Conservation (phyloP, 2,329 filamentous ascomycete species). For the Penicillium digitatum region DNA sequence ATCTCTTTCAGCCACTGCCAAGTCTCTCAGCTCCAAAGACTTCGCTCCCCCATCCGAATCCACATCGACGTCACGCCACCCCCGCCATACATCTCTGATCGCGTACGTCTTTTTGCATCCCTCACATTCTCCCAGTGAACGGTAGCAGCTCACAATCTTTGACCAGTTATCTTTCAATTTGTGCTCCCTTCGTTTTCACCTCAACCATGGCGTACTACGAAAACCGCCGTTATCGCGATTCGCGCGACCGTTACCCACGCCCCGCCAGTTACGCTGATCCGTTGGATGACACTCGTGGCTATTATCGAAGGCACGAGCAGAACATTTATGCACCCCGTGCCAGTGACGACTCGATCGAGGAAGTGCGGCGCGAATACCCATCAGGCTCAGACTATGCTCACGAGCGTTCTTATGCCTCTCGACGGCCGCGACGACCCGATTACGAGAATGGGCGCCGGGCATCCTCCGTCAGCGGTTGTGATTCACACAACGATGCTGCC, state of each 20-base stretch:
- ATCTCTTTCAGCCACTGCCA: conserved; percentile 8
- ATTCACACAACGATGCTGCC: conserved; percentile 35
- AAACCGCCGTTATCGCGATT: conserved; percentile 26
- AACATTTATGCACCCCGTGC: conserved; percentile 51
- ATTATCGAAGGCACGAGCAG: conserved; percentile 16
- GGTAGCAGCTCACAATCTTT: conserved; percentile 14
- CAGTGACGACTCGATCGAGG: conserved; percentile 71
- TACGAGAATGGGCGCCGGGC: conserved; percentile 38
- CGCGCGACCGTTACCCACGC: conserved; percentile 32
- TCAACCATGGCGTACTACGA: conserved; percentile 39
- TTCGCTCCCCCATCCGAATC: conserved; percentile 7
- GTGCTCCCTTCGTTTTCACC: not conserved
- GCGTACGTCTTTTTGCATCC: conserved; percentile 7
- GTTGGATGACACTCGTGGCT: conserved; percentile 25
- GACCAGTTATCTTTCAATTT: conserved; percentile 8
- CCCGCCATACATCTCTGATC: conserved; percentile 15
- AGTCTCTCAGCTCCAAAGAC: conserved; percentile 4
- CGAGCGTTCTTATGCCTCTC: conserved; percentile 21
- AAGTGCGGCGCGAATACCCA: conserved; percentile 79
- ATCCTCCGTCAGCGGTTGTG: conserved; percentile 35
- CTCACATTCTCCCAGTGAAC: conserved; percentile 14
- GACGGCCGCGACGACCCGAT: conserved; percentile 23
- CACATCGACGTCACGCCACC: conserved; percentile 29
- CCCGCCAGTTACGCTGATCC: conserved; percentile 29
- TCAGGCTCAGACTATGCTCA: conserved; percentile 55